These are phyloP conservation scores for Dalechampia spathulata DNA, from an alignment of 441 rosid species.

Conservation along the genomic window DNA sequence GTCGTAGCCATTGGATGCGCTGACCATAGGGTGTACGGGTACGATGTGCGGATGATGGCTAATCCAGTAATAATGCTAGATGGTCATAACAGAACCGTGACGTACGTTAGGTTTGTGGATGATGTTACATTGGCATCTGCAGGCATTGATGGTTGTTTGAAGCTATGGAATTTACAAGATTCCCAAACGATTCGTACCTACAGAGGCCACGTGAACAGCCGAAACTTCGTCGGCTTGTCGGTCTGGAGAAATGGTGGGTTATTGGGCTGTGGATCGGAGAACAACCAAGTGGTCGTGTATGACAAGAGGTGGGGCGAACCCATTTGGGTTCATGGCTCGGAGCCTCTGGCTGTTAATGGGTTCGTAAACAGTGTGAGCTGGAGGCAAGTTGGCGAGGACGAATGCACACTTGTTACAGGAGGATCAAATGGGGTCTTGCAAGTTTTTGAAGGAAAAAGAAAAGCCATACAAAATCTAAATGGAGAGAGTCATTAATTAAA, in stretches of 20 bases:
- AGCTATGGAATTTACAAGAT: slow-evolving; percentile 41
- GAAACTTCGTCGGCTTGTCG: slow-evolving; percentile 78
- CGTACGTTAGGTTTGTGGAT: slow-evolving; percentile 52
- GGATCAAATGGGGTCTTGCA: slow-evolving; percentile 72
- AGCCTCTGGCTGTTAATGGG: slow-evolving; percentile 22
- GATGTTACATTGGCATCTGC: slow-evolving; percentile 40
- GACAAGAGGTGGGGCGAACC: slow-evolving; percentile 78
- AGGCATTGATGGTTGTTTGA: slow-evolving; percentile 63
- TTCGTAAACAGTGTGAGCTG: slow-evolving; percentile 76
- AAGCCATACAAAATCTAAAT: not conserved
- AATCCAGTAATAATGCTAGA: slow-evolving; percentile 37
- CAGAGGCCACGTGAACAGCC: slow-evolving; percentile 55
- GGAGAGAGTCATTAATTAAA: too few relatives aligned
- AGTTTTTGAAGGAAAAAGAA: slow-evolving; percentile 43
- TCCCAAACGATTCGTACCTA: slow-evolving; percentile 38
- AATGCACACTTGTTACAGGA: slow-evolving; percentile 63
- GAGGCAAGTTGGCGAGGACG: slow-evolving; percentile 55
- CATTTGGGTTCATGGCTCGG: slow-evolving; percentile 55
- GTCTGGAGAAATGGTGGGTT: slow-evolving; percentile 69
- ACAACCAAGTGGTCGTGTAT: slow-evolving; percentile 60
- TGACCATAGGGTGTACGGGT: slow-evolving; percentile 55
- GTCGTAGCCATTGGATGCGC: slow-evolving; percentile 65
- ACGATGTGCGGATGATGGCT: slow-evolving; percentile 48
- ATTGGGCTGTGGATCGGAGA: slow-evolving; percentile 75
- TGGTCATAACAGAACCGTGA: slow-evolving; percentile 67